Percentiles rank a stretch among this genome's conserved stretches.
Conservation (phyloP, 2,329 filamentous ascomycete genomes). For the Coniosporium tulheliwenetii region DNA sequence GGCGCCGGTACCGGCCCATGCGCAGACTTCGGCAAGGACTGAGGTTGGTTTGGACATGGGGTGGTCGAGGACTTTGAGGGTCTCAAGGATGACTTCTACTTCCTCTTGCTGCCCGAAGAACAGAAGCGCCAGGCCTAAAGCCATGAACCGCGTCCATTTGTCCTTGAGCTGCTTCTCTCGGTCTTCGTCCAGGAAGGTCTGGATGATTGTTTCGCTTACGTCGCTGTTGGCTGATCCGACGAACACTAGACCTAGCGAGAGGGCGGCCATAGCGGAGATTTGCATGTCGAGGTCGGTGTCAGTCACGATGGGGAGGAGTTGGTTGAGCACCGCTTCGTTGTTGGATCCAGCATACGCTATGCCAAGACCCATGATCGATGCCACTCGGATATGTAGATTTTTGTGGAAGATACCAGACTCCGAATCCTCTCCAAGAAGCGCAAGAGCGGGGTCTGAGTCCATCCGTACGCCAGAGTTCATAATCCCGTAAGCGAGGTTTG, state of each 20-base stretch:
- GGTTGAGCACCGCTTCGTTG: slow-evolving; percentile 73
- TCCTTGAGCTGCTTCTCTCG: slow-evolving; percentile 81
- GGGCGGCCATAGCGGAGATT: slow-evolving; percentile 85
- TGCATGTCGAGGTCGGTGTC: slow-evolving; percentile 85
- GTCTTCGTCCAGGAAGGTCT: slow-evolving; percentile 86
- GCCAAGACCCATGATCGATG: slow-evolving; percentile 90
- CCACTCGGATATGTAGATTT: slow-evolving; percentile 61
- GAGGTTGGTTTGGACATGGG: slow-evolving; percentile 94
- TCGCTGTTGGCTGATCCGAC: slow-evolving; percentile 86
- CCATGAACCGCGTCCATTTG: slow-evolving; percentile 97
- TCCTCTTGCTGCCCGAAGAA: slow-evolving; percentile 97
- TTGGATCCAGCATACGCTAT: slow-evolving; percentile 90
- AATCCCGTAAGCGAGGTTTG: slow-evolving; percentile 84
- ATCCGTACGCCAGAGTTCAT: slow-evolving; percentile 84
- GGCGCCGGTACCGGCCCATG: slow-evolving; percentile 93
- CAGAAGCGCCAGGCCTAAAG: slow-evolving; percentile 77
- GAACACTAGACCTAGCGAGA: slow-evolving; percentile 79
- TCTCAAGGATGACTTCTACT: slow-evolving; percentile 95
- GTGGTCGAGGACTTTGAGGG: slow-evolving; percentile 90
- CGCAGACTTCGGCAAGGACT: slow-evolving; percentile 88
- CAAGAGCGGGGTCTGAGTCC: slow-evolving; percentile 80
- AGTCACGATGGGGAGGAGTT: slow-evolving; percentile 71
- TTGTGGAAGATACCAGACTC: slow-evolving; percentile 65
- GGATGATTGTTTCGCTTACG: slow-evolving; percentile 81
- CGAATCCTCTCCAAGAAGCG: slow-evolving; percentile 45